These are phyloP conservation scores for Rhodomyrtus psidioides DNA, from an alignment of 441 rosid genomes.

Conservation along the genomic window DNA sequence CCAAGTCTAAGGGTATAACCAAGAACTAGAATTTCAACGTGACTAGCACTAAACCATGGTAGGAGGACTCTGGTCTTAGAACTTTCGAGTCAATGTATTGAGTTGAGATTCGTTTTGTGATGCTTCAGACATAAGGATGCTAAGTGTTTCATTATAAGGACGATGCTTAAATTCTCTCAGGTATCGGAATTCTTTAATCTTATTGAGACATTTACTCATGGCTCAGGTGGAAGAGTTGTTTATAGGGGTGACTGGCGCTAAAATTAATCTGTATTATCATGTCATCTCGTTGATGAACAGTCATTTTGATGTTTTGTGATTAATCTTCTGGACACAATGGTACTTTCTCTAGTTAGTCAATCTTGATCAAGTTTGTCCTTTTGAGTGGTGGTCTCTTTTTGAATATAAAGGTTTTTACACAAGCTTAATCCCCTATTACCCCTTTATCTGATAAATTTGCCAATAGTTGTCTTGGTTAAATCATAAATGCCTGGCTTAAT, in stretches of 20 bases:
- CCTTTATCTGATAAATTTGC: not conserved
- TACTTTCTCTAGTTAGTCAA: not conserved
- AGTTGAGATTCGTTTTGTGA: not conserved
- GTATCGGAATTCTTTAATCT: not conserved
- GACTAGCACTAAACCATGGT: not conserved
- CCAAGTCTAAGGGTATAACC: constrained; percentile 26
- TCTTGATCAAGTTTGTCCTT: not conserved
- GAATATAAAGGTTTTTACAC: not conserved
- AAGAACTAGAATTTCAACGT: not conserved
- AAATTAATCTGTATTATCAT: not conserved
- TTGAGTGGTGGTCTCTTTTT: not conserved
- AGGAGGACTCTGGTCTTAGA: not conserved
- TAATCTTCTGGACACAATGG: not conserved
- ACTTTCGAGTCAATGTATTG: not conserved
- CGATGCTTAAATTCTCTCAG: not conserved
- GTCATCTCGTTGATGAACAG: not conserved
- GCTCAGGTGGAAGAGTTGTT: not conserved
- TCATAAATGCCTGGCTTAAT: not conserved
- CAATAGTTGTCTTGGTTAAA: not conserved
- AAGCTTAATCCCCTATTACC: not conserved
- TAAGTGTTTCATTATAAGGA: not conserved
- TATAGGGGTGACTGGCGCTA: not conserved
- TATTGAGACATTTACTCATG: not conserved
- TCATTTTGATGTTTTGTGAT: not conserved
- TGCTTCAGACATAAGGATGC: not conserved